phyloP scores from a whole-genome alignment of 202 grass and related monocot genomes.

The Zoysia matrella region DNA sequence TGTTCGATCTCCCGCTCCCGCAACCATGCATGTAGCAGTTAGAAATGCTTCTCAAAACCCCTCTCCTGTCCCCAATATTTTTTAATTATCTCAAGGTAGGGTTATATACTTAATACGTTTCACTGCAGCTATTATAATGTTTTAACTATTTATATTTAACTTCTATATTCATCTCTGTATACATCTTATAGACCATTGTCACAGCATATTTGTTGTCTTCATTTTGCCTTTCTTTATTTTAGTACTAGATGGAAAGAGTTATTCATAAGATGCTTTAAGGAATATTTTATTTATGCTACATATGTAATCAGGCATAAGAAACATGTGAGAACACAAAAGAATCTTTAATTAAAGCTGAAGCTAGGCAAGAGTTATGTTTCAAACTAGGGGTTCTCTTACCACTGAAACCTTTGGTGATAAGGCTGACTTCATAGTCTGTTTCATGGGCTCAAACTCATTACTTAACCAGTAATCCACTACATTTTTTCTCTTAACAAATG shows the following conservation, averaged over 20 bases:
- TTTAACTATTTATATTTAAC: not conserved
- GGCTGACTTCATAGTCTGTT: conserved; percentile 37
- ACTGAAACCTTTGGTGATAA: conserved; percentile 41
- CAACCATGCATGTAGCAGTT: not conserved
- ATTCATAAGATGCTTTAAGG: not conserved
- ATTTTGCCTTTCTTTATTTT: conserved; percentile 20
- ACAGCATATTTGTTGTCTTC: not conserved
- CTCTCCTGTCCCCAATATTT: not conserved
- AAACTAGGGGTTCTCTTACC: conserved; percentile 33
- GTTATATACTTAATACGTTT: not conserved
- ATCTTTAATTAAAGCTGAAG: conserved; percentile 36
- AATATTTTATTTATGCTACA: conserved; percentile 2
- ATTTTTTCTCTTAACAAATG: not conserved
- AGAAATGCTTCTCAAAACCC: not conserved
- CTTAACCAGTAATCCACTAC: not conserved
- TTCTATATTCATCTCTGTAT: not conserved
- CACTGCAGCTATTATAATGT: not conserved
- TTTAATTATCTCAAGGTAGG: not conserved
- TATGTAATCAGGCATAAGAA: conserved; percentile 42
- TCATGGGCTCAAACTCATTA: not conserved
- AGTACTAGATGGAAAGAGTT: conserved; percentile 1
- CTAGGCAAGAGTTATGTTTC: conserved; percentile 34
- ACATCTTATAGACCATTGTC: not conserved
- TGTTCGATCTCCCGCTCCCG: no score
- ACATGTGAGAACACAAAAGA: conserved; percentile 48